A percentile compares a stretch with the other conserved stretches of the same genome.
Conservation (phyloP, 441 rosid species). For the Gossypium laxum region DNA sequence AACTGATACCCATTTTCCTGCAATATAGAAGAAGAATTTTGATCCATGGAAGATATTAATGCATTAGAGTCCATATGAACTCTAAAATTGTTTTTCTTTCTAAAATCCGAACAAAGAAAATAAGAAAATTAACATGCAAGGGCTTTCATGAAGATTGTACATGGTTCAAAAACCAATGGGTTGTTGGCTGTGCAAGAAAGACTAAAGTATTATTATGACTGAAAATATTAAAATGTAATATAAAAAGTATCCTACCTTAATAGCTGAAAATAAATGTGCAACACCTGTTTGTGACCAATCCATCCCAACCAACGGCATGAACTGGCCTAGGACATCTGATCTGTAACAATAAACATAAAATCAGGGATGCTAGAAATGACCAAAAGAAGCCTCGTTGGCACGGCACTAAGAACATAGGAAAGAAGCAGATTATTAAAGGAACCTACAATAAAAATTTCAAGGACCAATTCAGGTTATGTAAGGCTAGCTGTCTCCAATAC, state of each 20-base stretch:
- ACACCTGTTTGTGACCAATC: conserved; percentile 98
- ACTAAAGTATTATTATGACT: not conserved
- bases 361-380: conserved; percentile 10
- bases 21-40: conserved; percentile 15
- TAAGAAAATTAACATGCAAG: too few species aligned
- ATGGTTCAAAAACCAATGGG: not conserved
- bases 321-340: conserved; percentile 97
- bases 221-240: conserved; percentile 10
- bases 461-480: conserved; percentile 2
- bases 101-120: not conserved
- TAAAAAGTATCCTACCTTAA: conserved; percentile 52
- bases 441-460: not conserved
- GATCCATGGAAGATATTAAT: not conserved
- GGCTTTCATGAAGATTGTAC: not conserved
- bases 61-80: not conserved
- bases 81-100: not conserved
- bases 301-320: conserved; percentile 90
- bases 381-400: not conserved
- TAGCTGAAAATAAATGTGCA: conserved; percentile 74
- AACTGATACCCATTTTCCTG: conserved; percentile 97
- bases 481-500: conserved; percentile 13
- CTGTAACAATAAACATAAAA: conserved; percentile 30
- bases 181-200: not conserved
- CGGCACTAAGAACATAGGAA: not conserved
- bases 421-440: not conserved